Evolutionary conservation across 179 eudicot species (phyloP).

Genomic region (Monotropa hypopitys): DNA sequence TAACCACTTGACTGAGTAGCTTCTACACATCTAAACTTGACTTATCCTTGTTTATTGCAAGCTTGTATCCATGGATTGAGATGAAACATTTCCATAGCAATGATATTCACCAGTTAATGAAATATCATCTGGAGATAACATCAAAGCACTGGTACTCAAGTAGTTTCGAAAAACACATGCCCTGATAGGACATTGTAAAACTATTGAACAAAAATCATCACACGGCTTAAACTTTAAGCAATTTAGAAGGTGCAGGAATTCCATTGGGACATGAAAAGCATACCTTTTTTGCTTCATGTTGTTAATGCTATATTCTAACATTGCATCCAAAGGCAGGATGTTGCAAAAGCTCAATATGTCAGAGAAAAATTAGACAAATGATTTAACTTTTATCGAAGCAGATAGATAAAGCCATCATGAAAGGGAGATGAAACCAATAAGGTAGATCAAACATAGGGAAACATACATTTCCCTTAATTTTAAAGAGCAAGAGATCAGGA

Average conservation of each 20-base stretch:
- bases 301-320: slow-evolving; percentile 36
- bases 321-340: too few relatives aligned
- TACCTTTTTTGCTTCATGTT: slow-evolving; percentile 50
- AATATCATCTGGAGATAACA: slow-evolving; percentile 49
- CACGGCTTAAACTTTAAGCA: neutral
- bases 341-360: too few relatives aligned
- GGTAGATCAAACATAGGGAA: too few relatives aligned
- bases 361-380: too few relatives aligned
- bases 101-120: slow-evolving; percentile 31
- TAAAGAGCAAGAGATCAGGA: too few relatives aligned
- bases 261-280: slow-evolving; percentile 3
- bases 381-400: too few relatives aligned
- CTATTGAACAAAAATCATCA: neutral
- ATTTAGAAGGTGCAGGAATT: neutral
- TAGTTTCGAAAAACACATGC: slow-evolving; percentile 45
- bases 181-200: slow-evolving; percentile 25
- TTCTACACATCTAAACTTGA: neutral
- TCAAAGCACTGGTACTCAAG: slow-evolving; percentile 45
- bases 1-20: neutral
- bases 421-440: too few relatives aligned
- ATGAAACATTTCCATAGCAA: slow-evolving; percentile 21
- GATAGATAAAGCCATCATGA: too few relatives aligned
- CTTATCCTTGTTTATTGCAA: slow-evolving; percentile 3
- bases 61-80: slow-evolving; percentile 7
- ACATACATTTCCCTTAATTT: too few relatives aligned